Evolutionary conservation across 2,329 filamentous ascomycete genomes (phyloP), one percentile per base, ranked within the genome.

Genomic region (Claviceps monticola): DNA sequence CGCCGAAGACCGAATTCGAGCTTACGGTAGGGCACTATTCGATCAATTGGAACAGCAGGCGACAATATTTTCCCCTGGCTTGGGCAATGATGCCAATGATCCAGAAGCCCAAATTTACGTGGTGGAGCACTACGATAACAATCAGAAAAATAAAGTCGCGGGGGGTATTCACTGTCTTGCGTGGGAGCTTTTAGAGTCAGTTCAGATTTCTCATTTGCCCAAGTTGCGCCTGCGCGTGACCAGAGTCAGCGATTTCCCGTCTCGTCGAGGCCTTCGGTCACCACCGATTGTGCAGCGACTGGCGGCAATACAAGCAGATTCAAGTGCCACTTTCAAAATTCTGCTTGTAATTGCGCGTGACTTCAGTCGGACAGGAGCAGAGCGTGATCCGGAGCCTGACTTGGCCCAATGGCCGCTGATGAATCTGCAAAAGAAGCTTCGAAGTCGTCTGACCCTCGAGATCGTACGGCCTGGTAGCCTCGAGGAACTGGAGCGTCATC

Each of bases 341-440:
- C 57, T 63, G n/a, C 56, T 64, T 17, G 61, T 61, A 7, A 58
- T 61, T 51, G 61, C 59, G 3, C 56, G 61, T 1, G 60, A 62
- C 49, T 63, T 62, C 16, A 59, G 55, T 26, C 54, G 57, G 7
- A 58, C 51, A 1, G 62, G 61, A 1, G 56, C 55, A 11, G 57
- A 59, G 23, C 56, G 60, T 9, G 60, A 62, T n/a, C 58, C 62
- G 13, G 61, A 63, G 53, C 61, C 61, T 0, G 59, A 62, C 39
- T 53, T 64, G 50, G 61, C 59, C 17, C 62, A 64, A 46, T 64
- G 52, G 54, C 60, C 58, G 29, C 56, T 63, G 49, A 63, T 62
- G 59, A 62, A 53, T 23, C 45, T 60, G 43, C 62, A 64, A 45
- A 58, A 58, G 52, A 61, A 56, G 51, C 57, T 62, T 37, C 51